phyloP scores from a whole-genome alignment of 2,329 filamentous ascomycete species.

The Alternaria burnsii region DNA sequence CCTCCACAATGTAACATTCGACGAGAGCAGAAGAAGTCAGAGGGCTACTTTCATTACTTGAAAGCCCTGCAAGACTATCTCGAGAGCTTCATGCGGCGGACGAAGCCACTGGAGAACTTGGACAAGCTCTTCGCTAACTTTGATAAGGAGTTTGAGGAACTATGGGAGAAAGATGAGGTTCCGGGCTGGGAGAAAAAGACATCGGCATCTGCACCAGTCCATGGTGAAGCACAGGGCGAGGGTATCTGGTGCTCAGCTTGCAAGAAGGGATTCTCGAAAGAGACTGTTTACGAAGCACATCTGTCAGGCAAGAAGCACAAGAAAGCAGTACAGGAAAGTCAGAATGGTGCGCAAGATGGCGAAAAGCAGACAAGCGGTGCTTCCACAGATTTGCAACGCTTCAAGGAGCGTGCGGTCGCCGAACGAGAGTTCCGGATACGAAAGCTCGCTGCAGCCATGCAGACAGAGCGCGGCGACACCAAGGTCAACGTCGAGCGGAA shows the following conservation, averaged over 20 bases:
- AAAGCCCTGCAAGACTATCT: slow-evolving; percentile 82
- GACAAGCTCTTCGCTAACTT: slow-evolving; percentile 79
- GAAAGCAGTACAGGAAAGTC: slow-evolving; percentile 72
- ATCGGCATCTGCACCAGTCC: slow-evolving; percentile 49
- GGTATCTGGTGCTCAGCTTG: slow-evolving; percentile 91
- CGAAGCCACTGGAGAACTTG: slow-evolving; percentile 84
- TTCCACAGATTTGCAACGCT: slow-evolving; percentile 33
- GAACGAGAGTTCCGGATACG: slow-evolving; percentile 86
- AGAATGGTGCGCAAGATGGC: slow-evolving; percentile 37
- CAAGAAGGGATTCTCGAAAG: slow-evolving; percentile 93
- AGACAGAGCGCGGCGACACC: slow-evolving; percentile 86
- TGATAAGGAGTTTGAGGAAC: slow-evolving; percentile 82
- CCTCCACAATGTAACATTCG: slow-evolving; percentile 78
- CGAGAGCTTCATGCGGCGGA: slow-evolving; percentile 85
- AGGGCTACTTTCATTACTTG: slow-evolving; percentile 91
- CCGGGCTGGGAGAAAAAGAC: slow-evolving; percentile 75
- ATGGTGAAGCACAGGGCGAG: slow-evolving; percentile 64
- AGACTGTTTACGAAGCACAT: slow-evolving; percentile 92
- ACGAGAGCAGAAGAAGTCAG: slow-evolving; percentile 84
- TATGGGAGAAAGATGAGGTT: slow-evolving; percentile 82
- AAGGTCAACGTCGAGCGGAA: slow-evolving; percentile 94
- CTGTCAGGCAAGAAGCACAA: slow-evolving; percentile 92
- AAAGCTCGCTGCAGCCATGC: slow-evolving; percentile 81
- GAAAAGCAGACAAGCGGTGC: slow-evolving; percentile 29
- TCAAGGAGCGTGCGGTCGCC: slow-evolving; percentile 91